Evolutionary conservation across 2,329 filamentous ascomycete genomes (phyloP), one percentile per base, ranked within the genome.

Genomic region (Claviceps digitariae): DNA sequence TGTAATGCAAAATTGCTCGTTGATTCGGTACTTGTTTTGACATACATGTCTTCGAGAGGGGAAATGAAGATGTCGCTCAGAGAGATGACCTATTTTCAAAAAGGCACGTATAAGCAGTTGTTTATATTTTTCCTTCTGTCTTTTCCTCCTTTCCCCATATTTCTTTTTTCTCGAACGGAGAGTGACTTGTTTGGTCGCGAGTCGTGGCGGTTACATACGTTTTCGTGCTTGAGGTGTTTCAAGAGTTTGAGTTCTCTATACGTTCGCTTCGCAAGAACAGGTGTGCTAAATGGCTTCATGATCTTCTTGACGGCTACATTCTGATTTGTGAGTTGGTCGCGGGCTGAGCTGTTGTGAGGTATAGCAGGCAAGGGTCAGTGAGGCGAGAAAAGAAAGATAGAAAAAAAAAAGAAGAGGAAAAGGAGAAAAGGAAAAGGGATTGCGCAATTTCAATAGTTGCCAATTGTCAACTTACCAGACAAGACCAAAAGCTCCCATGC

Each of bases 211-310:
- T n/a, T 40, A 62, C 69, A 52, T 70, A 95, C 91, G 74, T 98
- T 98, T 74, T 98, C 93, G 70, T 98, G 93, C 67, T 84, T 84
- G 57, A 98, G 76, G 67, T 98, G 93, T 77, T 97, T 98, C 65
- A 98, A 77, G 58, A 98, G 81, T 77, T 97, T 98, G 67, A 98
- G 75, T 72, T 98, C 93, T 66, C 93, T 84, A 71, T 98, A 98
- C 60, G 93, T 98, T 67, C 93, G 82, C 77, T 98, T 98, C 55
- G 93, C 93, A 48, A 98, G 78, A 55, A 98, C 93, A 1, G 93
- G 90, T n/a, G 93, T 98, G 78, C 90, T 96, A 74, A 98, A 98
- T 10, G 93, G 93, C 77, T 97, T 98, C 91, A 98, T 97, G 67
- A 98, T 98, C 82, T 98, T 98, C 81, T 98, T 98, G 68, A 98